Evolutionary conservation across 2,329 filamentous ascomycete genomes (phyloP), one percentile per base, ranked within the genome.

Genomic region (Phialophora expanda): DNA sequence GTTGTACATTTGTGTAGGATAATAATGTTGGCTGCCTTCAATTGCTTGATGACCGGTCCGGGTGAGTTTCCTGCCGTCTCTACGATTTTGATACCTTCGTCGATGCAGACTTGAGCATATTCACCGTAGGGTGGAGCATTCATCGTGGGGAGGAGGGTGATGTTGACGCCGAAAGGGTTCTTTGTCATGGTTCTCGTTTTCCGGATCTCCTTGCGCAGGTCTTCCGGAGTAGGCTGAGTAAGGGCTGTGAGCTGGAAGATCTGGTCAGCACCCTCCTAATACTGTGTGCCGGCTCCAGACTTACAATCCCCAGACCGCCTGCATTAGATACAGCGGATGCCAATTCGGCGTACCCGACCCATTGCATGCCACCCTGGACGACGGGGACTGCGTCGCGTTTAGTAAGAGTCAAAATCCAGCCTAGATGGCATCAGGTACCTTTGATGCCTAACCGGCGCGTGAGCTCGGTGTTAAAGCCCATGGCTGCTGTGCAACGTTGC

Each of bases 1-100:
- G 92, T 96, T 8, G 95, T 99, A 84, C 95, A 98, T 82, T 99
- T 99, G 86, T 99, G 95, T 64, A 99, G 83, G 73, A 99, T 88
- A 63, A 86, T 94, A 74, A 87, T 86, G 64, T 87, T 88, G 5
- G 89, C 90, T 67, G 86, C 86, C 82, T 98, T 99, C 62, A 99
- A 85, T 82, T 92, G 87, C 76, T 87, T 84, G 78, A 99, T 98
- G 70, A 99, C 89, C 3, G 93, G 93, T 0, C 93, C 95, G 0
- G 95, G 95, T 74, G 85, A 89, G 83, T 96, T 96, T 61, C 93
- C 93, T 1, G 93, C 93, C 2, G 93, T 97, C 82, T 98, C 95
- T 72, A 98, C 94, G 68, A 98, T 89, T 70, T 86, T 87, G 80
- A 98, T 85, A 64, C 93, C 93, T 82, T 97, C 93, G 76, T 97